A percentile compares a stretch with the other conserved stretches of the same genome.
Evolutionary conservation across 164 flowering plant species (phyloP).

Genomic region (Vitis labrusca): DNA sequence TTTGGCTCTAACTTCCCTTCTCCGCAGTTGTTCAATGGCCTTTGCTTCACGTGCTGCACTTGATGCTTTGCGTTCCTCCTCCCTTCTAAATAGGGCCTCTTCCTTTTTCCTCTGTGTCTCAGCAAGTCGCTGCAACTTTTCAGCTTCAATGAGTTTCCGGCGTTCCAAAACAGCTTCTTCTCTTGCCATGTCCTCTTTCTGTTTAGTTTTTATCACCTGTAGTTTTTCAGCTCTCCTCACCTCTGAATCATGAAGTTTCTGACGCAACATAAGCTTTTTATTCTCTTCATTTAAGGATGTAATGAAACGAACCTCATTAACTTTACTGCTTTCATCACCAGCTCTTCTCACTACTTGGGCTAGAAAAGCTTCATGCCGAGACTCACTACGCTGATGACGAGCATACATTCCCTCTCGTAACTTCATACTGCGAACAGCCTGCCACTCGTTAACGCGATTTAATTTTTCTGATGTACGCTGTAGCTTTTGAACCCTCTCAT

Average conservation of each 20-base stretch:
- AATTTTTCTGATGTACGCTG: slow-evolving; percentile 89
- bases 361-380: slow-evolving; percentile 88
- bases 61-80: slow-evolving; percentile 94
- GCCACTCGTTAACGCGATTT: slow-evolving; percentile 93
- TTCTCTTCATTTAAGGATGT: slow-evolving; percentile 95
- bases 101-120: slow-evolving; percentile 90
- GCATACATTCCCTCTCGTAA: slow-evolving; percentile 86
- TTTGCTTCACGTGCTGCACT: slow-evolving; percentile 95
- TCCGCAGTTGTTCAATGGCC: slow-evolving; percentile 78
- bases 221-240: slow-evolving; percentile 94
- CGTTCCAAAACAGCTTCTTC: slow-evolving; percentile 98
- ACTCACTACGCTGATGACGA: slow-evolving; percentile 88
- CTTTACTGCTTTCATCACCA: slow-evolving; percentile 96
- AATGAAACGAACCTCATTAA: slow-evolving; percentile 95
- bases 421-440: slow-evolving; percentile 80
- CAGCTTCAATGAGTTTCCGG: slow-evolving; percentile 80
- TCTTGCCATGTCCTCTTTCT: slow-evolving; percentile 91
- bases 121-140: slow-evolving; percentile 92
- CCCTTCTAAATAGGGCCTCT: slow-evolving; percentile 90
- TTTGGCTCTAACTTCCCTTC: slow-evolving; percentile 84
- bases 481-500: slow-evolving; percentile 82
- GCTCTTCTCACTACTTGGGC: slow-evolving; percentile 95
- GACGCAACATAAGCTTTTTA: slow-evolving; percentile 79
- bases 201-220: slow-evolving; percentile 76
- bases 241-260: slow-evolving; percentile 90